phyloP scores from a whole-genome alignment of 202 grass and related monocot genomes.

The Saccharum hybrid region DNA sequence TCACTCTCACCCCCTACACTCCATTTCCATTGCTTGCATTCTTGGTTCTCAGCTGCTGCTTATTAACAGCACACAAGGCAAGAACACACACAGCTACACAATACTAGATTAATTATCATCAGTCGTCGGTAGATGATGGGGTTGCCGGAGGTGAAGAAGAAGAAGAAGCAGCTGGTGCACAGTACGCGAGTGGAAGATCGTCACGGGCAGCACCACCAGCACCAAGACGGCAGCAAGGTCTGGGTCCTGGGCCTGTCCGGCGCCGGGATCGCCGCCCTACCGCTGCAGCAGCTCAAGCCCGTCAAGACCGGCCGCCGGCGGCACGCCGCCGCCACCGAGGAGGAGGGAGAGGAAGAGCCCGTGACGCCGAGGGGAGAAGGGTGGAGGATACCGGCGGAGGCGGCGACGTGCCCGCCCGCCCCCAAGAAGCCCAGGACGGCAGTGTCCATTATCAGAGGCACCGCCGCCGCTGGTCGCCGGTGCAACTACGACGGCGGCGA shows the following conservation, averaged over 20 bases:
- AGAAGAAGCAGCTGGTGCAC: neutral
- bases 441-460: slow-evolving; percentile 25
- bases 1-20: neutral
- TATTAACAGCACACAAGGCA: neutral
- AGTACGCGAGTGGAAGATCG: neutral
- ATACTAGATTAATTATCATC: neutral
- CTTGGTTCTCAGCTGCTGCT: slow-evolving; percentile 2
- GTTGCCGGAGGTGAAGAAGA: slow-evolving; percentile 41
- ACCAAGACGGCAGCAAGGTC: neutral
- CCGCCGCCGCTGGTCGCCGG: neutral
- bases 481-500: slow-evolving; percentile 52
- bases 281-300: slow-evolving; percentile 39
- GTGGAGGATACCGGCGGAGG: slow-evolving; percentile 48
- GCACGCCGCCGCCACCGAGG: neutral
- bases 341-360: slow-evolving; percentile 13
- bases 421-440: slow-evolving; percentile 54
- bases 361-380: slow-evolving; percentile 51
- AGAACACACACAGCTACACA: neutral
- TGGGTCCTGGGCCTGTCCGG: slow-evolving; percentile 20
- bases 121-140: slow-evolving; percentile 26
- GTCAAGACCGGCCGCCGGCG: slow-evolving; percentile 42
- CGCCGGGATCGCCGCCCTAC: slow-evolving; percentile 20
- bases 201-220: neutral
- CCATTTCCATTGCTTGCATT: slow-evolving; percentile 3
- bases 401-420: slow-evolving; percentile 55